phyloP scores from a whole-genome alignment of 495 filamentous ascomycete genomes.

The Aspergillus kassunensis region DNA sequence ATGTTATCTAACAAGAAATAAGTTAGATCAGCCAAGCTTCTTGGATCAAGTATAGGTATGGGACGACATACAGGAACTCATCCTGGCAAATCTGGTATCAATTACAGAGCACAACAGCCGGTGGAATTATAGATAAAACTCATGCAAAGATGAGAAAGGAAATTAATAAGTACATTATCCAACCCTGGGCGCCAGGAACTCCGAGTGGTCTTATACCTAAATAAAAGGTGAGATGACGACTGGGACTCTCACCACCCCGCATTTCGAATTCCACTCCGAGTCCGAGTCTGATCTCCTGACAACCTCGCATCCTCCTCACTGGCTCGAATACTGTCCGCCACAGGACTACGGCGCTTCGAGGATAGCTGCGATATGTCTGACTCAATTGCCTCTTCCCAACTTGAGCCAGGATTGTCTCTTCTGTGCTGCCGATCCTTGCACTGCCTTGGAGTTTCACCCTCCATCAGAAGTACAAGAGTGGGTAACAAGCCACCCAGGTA shows the following conservation, averaged over 20 bases:
- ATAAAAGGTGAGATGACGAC: background rate
- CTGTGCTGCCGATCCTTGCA: conserved; percentile 16
- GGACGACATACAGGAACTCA: conserved; percentile 7
- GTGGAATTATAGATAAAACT: background rate
- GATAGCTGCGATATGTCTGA: too few species aligned
- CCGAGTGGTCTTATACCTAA: background rate
- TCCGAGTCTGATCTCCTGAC: conserved; percentile 20
- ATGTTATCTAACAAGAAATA: background rate
- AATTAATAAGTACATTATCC: background rate
- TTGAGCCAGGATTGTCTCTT: conserved; percentile 4
- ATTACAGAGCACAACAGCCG: background rate
- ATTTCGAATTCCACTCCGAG: background rate
- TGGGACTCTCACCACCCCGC: conserved; percentile 11
- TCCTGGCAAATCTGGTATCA: background rate
- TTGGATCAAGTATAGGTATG: background rate
- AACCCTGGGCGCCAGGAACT: background rate
- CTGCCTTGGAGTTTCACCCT: conserved; percentile 3
- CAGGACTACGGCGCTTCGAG: background rate
- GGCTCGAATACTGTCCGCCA: conserved; percentile 5
- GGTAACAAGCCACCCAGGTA: background rate
- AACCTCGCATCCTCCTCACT: conserved; percentile 9
- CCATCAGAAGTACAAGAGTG: background rate
- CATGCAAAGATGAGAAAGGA: background rate
- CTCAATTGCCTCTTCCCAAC: background rate
- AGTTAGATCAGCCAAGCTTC: background rate